phyloP scores from a whole-genome alignment of 1,284 basidiomycete species.

The Mycosarcoma maydis region DNA sequence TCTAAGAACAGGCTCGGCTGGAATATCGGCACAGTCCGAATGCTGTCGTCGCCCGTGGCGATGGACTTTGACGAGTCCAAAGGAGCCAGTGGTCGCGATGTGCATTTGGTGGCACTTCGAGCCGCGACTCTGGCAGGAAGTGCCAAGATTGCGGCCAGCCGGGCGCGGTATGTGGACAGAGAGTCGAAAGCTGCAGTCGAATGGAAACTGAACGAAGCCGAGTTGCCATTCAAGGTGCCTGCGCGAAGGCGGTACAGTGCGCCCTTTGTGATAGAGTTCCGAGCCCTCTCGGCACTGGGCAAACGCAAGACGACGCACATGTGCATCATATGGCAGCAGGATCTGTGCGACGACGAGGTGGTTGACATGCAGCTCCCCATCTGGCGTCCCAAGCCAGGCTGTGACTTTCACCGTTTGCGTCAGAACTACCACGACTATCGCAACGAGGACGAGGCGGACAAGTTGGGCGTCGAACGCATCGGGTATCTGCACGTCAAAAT shows the following conservation, averaged over 20 bases:
- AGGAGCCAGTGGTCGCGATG: conserved; percentile 10
- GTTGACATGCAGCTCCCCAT: conserved; percentile 36
- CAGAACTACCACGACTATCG: conserved; percentile 51
- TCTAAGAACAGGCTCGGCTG: conserved; percentile 38
- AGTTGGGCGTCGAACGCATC: conserved; percentile 33
- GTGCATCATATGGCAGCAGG: conserved; percentile 51
- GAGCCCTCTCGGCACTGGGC: conserved; percentile 31
- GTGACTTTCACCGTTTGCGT: conserved; percentile 43
- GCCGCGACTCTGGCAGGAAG: conserved; percentile 35
- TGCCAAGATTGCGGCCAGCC: conserved; percentile 17
- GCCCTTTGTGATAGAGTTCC: conserved; percentile 50
- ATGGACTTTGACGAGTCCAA: conserved; percentile 37
- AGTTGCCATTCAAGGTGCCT: conserved; percentile 43
- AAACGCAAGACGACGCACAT: conserved; percentile 28
- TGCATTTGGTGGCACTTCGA: conserved; percentile 27
- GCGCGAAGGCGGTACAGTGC: conserved; percentile 42
- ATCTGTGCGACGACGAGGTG: conserved; percentile 49
- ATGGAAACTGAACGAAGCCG: conserved; percentile 25
- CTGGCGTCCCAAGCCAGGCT: conserved; percentile 20
- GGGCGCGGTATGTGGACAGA: conserved; percentile 14
- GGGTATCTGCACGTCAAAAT: conserved; percentile 35
- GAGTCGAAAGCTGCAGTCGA: conserved; percentile 15
- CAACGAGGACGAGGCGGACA: conserved; percentile 32
- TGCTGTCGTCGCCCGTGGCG: conserved; percentile 34
- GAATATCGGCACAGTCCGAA: conserved; percentile 43